Base-by-base conservation (phyloP, 305 asterid species). In the Solanum hybrid region DNA sequence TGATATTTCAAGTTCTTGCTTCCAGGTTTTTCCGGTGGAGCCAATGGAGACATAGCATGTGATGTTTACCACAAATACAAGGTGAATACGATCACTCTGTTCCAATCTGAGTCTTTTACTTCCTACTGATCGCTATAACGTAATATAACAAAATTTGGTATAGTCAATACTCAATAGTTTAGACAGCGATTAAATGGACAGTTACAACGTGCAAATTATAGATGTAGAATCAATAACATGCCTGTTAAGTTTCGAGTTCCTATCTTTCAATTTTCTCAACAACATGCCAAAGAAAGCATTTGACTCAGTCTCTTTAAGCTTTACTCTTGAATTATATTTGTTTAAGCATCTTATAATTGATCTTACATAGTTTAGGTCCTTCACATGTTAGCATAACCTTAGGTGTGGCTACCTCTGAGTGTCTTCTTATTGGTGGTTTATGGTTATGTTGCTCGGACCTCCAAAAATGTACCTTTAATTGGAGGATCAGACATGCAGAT, bases 31-130 rank as follows among this genome's bases (percentile, higher is more conserved):
- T 31, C 86, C 3, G 19, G 60, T 26, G 95, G 95, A 80, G 94
- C 93, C 88, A 92, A 87, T 76, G 95, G 94, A 60, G 95, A 94
- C 32, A 87, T 93, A 79, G 90, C 95, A 51, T 94, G 96, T 34
- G 95, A 93, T 89, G 91, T 91, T 35, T 94, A 95, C 89, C 96
- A 95, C 91, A 95, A 93, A 85, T 95, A 92, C 88, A 93, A 93
- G 96, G 98, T 93, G 27, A 35, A n/a, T 80, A 71, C 71, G 15
- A 13, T 81, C 24, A 81, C 86, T 26, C 69, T 40, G 24, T 81
- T 81, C 27, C 10, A 26, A 14, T 81, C 69, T 14, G 69, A 42
- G 51, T 81, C 71, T 42, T 26, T 45, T 12, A 10, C 27, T 27
- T 15, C 71, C 14, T 36, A 27, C 15, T 13, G 17, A 40, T 34